Evolutionary conservation across 495 filamentous ascomycete genomes (phyloP), one percentile per base, ranked within the genome.

Genomic region (Penicillium steckii): DNA sequence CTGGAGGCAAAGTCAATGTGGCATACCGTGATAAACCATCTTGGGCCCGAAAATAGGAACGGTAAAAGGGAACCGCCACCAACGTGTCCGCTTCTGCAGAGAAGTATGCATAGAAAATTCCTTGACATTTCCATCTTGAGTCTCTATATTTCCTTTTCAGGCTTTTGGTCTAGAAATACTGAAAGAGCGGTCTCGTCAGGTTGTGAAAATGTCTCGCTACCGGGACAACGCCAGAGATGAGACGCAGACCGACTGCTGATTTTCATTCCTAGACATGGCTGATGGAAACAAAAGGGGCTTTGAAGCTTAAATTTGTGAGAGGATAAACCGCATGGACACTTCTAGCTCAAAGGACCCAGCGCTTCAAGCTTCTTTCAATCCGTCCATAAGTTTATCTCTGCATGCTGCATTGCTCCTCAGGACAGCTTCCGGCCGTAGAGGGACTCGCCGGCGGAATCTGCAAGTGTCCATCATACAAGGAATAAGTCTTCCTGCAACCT

Each of bases 51-150:
- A n/a, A 50, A 40, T n/a, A 48, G 40, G 12, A 33, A 55, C 40
- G 29, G 30, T 7, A 8, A 23, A 12, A 8, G 23, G 19, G 8
- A 43, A 40, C 54, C 54, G 58, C 60, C 60, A 62, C 57, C 44
- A 53, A 59, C 53, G 51, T 61, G 59, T 60, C 52, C 45, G 53
- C 9, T 44, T 29, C 60, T 72, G 69, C 69, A 72, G 53, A 64
- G 69, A 74, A 74, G 66, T 51, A 52, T 71, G 66, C 65, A 66
- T 67, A 52, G 69, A 74, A 71, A 43, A 12, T 71, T 71, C 68
- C 62, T 56, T 68, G 51, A 59, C 37, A 47, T 42, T 26, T 48
- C 21, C 30, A 46, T 13, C 29, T 25, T 44, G 22, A 21, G 7
- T 33, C 15, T 24, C 7, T 18, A 30, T 32, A 42, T 53, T 50